Base-by-base conservation (phyloP, 2,329 filamentous ascomycete species). In the Clonostachys chloroleuca region DNA sequence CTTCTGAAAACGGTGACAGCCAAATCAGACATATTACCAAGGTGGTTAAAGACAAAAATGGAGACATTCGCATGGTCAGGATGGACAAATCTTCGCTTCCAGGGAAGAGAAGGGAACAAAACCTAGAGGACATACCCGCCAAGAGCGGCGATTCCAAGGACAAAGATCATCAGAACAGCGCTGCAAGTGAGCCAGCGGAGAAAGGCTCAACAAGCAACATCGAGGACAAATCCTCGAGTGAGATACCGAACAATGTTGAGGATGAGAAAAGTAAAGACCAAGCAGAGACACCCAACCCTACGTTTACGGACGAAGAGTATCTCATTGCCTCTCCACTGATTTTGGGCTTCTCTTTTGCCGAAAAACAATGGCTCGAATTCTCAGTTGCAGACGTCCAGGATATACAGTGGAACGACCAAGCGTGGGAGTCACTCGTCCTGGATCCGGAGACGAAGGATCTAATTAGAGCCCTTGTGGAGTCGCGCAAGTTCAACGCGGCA, bases 361-460 rank as follows among this genome's bases (percentile, higher is more conserved):
- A 95, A 66, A 96, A 95, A 67, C 74, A 89, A 10, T 96, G 91
- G 92, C 78, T 95, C 1, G 89, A 96, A 62, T 90, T 96, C 57
- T 84, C 83, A 0, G 84, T 96, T 17, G 88, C 86, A 0, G 84
- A 85, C 1, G 78, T 96, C 51, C 79, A 81, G 41, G 87, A 95
- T 5, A 92, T 96, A 51, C 77, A 83, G 35, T 96, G 88, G 88
- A 92, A 95, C 57, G 81, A 87, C 40, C 77, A 82, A 13, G 91
- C 91, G 0, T 96, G 94, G 66, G 81, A 87, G 43, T 91, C 86
- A 0, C 74, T 96, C 33, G 89, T 96, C 1, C 74, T 96, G 0
- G 73, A 81, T 56, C 62, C 73, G 4, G 74, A 77, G 54, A 81
- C 75, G 16, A 82, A 84, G 56, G 76, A 78, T 33, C 80, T 89